Evolutionary conservation across 805 yeast species (phyloP).

Genomic region (Starmerella powellii): DNA sequence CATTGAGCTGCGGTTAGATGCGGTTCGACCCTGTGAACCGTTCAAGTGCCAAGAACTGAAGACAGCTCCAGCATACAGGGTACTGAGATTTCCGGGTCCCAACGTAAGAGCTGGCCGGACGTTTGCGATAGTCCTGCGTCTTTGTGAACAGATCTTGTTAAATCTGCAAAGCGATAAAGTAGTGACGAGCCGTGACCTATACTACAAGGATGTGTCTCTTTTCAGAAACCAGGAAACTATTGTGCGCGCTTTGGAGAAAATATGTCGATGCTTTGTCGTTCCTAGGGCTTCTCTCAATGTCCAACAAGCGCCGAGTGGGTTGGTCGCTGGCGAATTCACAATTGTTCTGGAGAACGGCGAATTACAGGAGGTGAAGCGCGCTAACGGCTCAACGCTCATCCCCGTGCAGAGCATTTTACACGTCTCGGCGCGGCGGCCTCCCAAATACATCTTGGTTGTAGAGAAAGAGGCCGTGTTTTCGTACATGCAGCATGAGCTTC

Average conservation of each 20-base stretch:
- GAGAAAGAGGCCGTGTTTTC: slow-evolving; percentile 42
- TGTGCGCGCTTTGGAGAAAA: slow-evolving; percentile 31
- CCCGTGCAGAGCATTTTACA: slow-evolving; percentile 29
- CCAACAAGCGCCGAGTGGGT: slow-evolving; percentile 46
- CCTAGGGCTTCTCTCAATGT: slow-evolving; percentile 34
- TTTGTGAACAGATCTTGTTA: slow-evolving; percentile 14
- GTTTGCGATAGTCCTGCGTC: slow-evolving; percentile 15
- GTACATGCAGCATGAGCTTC: slow-evolving; percentile 24
- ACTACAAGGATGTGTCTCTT: slow-evolving; percentile 44
- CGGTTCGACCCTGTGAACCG: slow-evolving; percentile 1
- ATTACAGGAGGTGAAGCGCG: slow-evolving; percentile 14
- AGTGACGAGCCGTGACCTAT: slow-evolving; percentile 43
- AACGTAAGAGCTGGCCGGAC: not conserved
- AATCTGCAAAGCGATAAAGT: slow-evolving; percentile 15
- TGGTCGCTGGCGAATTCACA: slow-evolving; percentile 34
- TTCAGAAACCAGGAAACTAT: slow-evolving; percentile 38
- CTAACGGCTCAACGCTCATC: slow-evolving; percentile 25
- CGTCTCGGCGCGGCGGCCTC: slow-evolving; percentile 19
- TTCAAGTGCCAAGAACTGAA: not conserved
- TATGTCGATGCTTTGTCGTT: slow-evolving; percentile 33
- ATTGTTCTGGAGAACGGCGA: slow-evolving; percentile 15
- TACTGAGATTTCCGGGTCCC: slow-evolving; percentile 17
- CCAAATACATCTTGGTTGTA: slow-evolving; percentile 33
- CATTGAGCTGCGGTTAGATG: not conserved
- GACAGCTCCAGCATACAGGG: not conserved